Conservation (phyloP, 139 green algal genomes). For the Chlorella vulgaris region DNA sequence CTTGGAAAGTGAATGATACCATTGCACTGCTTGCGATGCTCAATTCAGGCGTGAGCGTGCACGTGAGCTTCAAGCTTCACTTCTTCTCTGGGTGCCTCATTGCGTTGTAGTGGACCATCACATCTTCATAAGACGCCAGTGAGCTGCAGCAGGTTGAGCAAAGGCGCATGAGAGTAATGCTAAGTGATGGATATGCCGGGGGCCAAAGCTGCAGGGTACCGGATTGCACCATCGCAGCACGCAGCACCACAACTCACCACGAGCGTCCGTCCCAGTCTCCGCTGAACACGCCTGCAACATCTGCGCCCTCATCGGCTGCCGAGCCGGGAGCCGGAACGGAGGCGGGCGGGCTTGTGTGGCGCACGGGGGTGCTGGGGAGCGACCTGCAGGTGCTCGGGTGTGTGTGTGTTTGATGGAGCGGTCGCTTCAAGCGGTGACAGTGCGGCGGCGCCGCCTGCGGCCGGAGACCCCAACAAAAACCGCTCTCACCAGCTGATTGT, state of each 20-base stretch:
- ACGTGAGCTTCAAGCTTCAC: not conserved
- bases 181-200: not conserved
- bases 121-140: conserved; percentile 3
- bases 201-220: not conserved
- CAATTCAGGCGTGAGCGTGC: too few relatives aligned
- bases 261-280: not conserved
- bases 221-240: too few relatives aligned
- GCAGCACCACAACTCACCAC: not conserved
- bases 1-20: too few relatives aligned
- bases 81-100: conserved; percentile 4
- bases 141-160: not conserved
- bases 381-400: not conserved
- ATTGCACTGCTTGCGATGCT: too few relatives aligned
- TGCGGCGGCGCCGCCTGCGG: not conserved
- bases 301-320: not conserved
- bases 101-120: not conserved
- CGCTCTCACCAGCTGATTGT: not conserved
- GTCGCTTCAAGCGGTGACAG: too few relatives aligned
- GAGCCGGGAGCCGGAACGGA: not conserved
- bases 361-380: not conserved
- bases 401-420: not conserved
- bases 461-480: not conserved
- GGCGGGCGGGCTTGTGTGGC: not conserved
- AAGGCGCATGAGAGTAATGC: not conserved
- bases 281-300: not conserved